phyloP scores from a whole-genome alignment of 768 basidiomycete genomes.

The Hypholoma sublateritium region DNA sequence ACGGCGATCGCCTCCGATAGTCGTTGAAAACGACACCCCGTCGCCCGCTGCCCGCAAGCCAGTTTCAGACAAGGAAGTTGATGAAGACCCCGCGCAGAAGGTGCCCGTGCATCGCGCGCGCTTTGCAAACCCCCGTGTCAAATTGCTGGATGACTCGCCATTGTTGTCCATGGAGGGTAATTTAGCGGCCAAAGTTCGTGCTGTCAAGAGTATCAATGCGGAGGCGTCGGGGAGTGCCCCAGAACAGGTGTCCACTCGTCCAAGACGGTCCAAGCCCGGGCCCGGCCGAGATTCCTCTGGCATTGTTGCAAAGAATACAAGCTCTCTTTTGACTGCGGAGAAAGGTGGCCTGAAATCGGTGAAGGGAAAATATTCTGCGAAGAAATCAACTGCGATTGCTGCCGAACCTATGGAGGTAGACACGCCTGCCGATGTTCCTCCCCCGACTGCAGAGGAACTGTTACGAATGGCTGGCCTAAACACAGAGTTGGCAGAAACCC shows the following conservation, averaged over 20 bases:
- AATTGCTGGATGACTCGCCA: constrained; percentile 45
- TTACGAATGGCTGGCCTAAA: constrained; percentile 51
- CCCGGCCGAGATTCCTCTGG: constrained; percentile 52
- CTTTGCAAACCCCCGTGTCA: constrained; percentile 52
- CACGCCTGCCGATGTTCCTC: constrained; percentile 4
- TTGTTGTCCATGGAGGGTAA: constrained; percentile 33
- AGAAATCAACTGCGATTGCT: constrained; percentile 9
- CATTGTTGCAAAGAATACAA: constrained; percentile 34
- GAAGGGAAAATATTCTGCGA: constrained; percentile 35
- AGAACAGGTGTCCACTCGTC: constrained; percentile 4
- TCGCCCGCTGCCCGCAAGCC: not conserved
- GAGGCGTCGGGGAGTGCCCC: constrained; percentile 15
- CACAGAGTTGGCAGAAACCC: constrained; percentile 30
- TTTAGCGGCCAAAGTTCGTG: constrained; percentile 50
- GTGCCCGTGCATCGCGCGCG: constrained; percentile 47
- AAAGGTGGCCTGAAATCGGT: constrained; percentile 53
- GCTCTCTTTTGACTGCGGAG: constrained; percentile 52
- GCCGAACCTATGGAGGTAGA: constrained; percentile 18
- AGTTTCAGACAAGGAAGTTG: not conserved
- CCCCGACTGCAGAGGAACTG: constrained; percentile 35
- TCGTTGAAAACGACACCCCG: constrained; percentile 1
- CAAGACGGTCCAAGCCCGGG: constrained; percentile 39
- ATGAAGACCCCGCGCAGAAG: constrained; percentile 8
- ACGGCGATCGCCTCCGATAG: not conserved
- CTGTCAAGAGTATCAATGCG: constrained; percentile 26